Evolutionary conservation across 108 stramenopile species (phyloP), one percentile per base, ranked within the genome.

Genomic region (Nitzschia sp.): DNA sequence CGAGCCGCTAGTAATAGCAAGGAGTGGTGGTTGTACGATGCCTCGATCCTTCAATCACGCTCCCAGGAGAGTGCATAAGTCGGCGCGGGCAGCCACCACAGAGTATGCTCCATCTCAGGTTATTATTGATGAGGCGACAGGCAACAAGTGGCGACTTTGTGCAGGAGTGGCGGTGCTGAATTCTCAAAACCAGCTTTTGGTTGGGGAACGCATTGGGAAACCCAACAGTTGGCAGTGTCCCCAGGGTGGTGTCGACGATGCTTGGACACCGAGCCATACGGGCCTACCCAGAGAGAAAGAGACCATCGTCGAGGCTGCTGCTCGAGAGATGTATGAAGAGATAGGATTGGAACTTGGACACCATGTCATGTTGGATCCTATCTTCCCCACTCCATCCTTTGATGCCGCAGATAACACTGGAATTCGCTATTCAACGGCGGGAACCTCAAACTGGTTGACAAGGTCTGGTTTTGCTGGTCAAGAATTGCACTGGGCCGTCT

Each of bases 101-200:
- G 56, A 32, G n/a, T 58, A 29, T 29, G 28, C 28, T 24, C 56
- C 56, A 5, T 18, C 30, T 58, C 56, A 33, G 21, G 15, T 58
- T 28, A n/a, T 58, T n/a, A 29, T 58, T 4, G 56, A 58, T 33
- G 26, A 25, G 21, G 21, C 15, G 13, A 58, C 23, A 5, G 11
- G n/a, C 11, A 54, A 53, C 30, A 80, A 80, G 54, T 83, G 79
- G 79, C 67, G 82, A 5, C 67, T 73, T 1, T 80, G 79, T 36
- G 82, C 82, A 5, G 82, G 72, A 2, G 79, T 66, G n/a, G 82
- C 82, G 3, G 76, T 80, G 1, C 63, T 84, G 45, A 84, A 84
- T 46, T 81, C 80, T 29, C 60, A 66, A 29, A 78, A 81, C 49
- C 72, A 81, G 54, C 28, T 84, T n/a, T 77, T 84, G 5, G 34